Conservation (phyloP, 2,329 filamentous ascomycete genomes). For the Metarhizium robertsii region DNA sequence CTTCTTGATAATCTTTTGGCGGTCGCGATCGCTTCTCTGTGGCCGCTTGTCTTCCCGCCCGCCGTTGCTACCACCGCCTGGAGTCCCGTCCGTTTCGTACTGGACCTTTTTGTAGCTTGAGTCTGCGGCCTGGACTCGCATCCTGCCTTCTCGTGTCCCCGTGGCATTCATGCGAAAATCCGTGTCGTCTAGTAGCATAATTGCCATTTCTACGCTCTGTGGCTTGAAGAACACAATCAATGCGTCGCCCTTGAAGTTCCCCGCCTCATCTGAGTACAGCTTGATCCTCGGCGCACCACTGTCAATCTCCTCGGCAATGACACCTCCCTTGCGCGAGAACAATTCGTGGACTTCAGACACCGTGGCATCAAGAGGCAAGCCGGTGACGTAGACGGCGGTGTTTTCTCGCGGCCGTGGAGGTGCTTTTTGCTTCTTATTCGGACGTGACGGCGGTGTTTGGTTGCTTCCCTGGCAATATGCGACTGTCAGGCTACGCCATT, state of each 20-base stretch:
- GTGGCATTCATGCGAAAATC: slow-evolving; percentile 59
- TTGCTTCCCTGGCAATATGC: slow-evolving; percentile 14
- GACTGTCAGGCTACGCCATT: slow-evolving; percentile 10
- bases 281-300: slow-evolving; percentile 83
- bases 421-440: slow-evolving; percentile 37
- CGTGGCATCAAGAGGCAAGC: slow-evolving; percentile 70
- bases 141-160: slow-evolving; percentile 50
- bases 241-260: slow-evolving; percentile 87
- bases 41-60: slow-evolving; percentile 29
- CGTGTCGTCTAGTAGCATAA: slow-evolving; percentile 71
- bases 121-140: slow-evolving; percentile 78
- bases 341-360: slow-evolving; percentile 71
- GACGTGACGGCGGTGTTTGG: slow-evolving; percentile 19
- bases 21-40: slow-evolving; percentile 54
- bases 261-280: slow-evolving; percentile 74
- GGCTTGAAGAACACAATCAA: slow-evolving; percentile 92
- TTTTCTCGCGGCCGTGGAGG: slow-evolving; percentile 55
- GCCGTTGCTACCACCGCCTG: slow-evolving; percentile 10
- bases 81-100: slow-evolving; percentile 39
- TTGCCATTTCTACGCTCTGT: slow-evolving; percentile 81
- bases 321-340: slow-evolving; percentile 77
- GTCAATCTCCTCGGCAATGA: slow-evolving; percentile 92
- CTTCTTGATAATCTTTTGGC: slow-evolving; percentile 84
- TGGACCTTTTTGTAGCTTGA: slow-evolving; percentile 84
- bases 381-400: slow-evolving; percentile 86